A percentile compares a stretch with the other conserved stretches of the same genome.
Evolutionary conservation across 768 basidiomycete species (phyloP).

Genomic region (Agrocybe pediades): DNA sequence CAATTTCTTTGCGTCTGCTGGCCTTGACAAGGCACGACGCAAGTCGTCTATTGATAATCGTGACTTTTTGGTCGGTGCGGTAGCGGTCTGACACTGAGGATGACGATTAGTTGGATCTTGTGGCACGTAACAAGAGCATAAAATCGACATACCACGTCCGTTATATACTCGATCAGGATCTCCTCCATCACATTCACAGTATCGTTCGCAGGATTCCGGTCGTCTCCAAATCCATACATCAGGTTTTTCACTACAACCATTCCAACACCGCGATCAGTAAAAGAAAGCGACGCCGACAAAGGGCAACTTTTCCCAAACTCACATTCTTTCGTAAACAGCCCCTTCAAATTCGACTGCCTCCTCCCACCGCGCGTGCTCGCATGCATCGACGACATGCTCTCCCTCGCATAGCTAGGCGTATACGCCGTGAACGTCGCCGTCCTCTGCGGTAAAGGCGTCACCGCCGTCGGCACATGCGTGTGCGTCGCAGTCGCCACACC

Average conservation of each 20-base stretch:
- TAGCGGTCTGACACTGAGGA: constrained; percentile 70
- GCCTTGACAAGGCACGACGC: constrained; percentile 73
- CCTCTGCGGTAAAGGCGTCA: background rate
- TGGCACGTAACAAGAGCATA: constrained; percentile 6
- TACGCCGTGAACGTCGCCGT: constrained; percentile 24
- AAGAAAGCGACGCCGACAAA: background rate
- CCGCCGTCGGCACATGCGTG: background rate
- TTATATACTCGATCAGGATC: constrained; percentile 87
- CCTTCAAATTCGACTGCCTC: constrained; percentile 71
- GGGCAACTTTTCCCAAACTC: constrained; percentile 30
- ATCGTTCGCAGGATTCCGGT: constrained; percentile 84
- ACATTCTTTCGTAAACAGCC: constrained; percentile 83
- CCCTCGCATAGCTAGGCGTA: constrained; percentile 43
- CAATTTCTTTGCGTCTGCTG: constrained; percentile 90
- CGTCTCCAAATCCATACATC: constrained; percentile 96
- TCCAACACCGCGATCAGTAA: constrained; percentile 9
- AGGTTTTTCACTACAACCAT: constrained; percentile 60
- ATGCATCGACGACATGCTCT: constrained; percentile 40
- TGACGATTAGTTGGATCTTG: constrained; percentile 9
- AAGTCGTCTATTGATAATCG: constrained; percentile 88
- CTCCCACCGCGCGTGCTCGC: constrained; percentile 50
- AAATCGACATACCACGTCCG: constrained; percentile 72
- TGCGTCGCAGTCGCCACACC: constrained; percentile 16
- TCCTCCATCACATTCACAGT: constrained; percentile 93
- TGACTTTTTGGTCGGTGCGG: constrained; percentile 67